Conservation (phyloP, 257 asterid genomes). For the Paraleonurus japonicus region DNA sequence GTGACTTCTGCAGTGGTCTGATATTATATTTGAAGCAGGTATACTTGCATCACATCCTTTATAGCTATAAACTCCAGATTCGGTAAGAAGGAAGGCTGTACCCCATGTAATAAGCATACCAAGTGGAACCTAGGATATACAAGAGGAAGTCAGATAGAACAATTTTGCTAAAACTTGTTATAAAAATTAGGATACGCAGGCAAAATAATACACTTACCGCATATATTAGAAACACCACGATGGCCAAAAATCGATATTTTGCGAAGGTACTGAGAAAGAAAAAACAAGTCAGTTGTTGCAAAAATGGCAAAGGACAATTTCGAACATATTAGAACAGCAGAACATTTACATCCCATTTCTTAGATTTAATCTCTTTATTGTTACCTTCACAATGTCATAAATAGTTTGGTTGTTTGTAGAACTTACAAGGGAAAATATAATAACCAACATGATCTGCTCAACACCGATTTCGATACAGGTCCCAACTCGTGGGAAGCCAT, state of each 20-base stretch:
- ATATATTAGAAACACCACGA: conserved; percentile 80
- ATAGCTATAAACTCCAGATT: conserved; percentile 73
- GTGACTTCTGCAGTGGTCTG: conserved; percentile 86
- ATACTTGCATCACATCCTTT: conserved; percentile 84
- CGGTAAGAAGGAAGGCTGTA: conserved; percentile 75
- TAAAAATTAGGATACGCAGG: not conserved
- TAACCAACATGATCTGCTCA: conserved; percentile 74
- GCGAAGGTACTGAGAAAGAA: conserved; percentile 88
- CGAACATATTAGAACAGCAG: not conserved
- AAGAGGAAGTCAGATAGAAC: conserved; percentile 7
- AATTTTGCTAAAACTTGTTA: not conserved
- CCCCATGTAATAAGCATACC: conserved; percentile 86
- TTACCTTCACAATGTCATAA: not conserved
- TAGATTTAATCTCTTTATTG: not conserved
- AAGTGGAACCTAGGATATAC: conserved; percentile 68
- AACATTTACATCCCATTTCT: not conserved
- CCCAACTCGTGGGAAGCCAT: conserved; percentile 92
- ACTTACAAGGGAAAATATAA: conserved; percentile 91
- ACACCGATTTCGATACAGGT: conserved; percentile 91
- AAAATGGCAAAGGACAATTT: not conserved
- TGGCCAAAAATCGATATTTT: conserved; percentile 88
- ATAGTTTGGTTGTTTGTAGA: not conserved
- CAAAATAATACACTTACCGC: conserved; percentile 51
- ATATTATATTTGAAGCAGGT: conserved; percentile 75
- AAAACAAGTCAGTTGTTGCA: conserved; percentile 2